Base-by-base conservation (phyloP, 257 asterid genomes). In the Solanum corneliomulleri region DNA sequence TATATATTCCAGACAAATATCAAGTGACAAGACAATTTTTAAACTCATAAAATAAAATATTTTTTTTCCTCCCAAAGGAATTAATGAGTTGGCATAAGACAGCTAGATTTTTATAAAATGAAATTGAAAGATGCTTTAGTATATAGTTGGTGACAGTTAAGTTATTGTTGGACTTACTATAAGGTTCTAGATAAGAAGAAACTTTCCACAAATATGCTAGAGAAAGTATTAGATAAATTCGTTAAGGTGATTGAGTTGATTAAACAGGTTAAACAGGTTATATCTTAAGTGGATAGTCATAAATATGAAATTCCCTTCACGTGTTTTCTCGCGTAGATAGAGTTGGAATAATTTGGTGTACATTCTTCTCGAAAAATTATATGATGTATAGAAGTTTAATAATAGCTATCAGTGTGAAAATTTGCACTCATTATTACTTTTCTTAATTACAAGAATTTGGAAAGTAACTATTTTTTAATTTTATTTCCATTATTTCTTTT, bases 91-190 rank as follows among this genome's bases (percentile, higher is more conserved):
- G 80, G 56, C 25, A 62, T 16, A 37, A 9, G 37, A 10, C 85
- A 76, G 69, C 64, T 76, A 16, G 75, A 49, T 75, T 75, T 75
- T 76, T 6, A 86, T 58, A 52, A 71, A n/a, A 39, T 71, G 71
- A 56, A 62, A 37, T 49, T n/a, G 60, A 41, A 77, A 77, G 25
- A 77, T 77, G 84, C 62, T 41, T 66, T 23, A 41, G 18, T 69
- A 37, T 86, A 76, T 82, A 86, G 77, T 75, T 86, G 88, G 31
- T 33, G 83, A 86, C 85, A 86, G 84, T 37, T 76, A 76, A 76
- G 44, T 35, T 76, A 74, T 58, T 33, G 75, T 75, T 86, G 88
- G 85, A 86, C 16, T 86, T 29, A 23, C 23, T 37, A 9, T 6
- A 44, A 23, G 83, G 39, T n/a, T 77, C 14, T 77, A 9, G n/a